Evolutionary conservation across 345 rosid species (phyloP).

Genomic region (Lumnitzera littorea): DNA sequence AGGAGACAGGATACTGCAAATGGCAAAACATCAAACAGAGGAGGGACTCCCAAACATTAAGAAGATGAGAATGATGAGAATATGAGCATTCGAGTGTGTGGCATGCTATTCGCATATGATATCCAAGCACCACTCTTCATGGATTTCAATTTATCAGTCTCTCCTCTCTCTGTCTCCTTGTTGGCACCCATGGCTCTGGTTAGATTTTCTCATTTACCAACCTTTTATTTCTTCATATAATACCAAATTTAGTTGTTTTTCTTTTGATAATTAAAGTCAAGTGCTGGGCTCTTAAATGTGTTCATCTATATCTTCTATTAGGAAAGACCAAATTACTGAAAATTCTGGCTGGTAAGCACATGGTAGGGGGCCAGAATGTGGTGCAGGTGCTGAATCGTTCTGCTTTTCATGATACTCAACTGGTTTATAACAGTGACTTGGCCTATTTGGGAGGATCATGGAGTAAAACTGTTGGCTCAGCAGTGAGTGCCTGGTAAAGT

Average conservation of each 20-base stretch:
- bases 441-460: constrained; percentile 92
- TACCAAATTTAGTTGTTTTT: neutral
- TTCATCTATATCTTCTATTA: constrained; percentile 10
- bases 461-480: constrained; percentile 84
- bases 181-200: constrained; percentile 98
- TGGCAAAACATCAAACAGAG: no score
- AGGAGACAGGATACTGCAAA: no score
- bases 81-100: constrained; percentile 47
- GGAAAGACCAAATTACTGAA: constrained; percentile 86
- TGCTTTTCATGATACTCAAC: constrained; percentile 81
- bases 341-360: constrained; percentile 86
- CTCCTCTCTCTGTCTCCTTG: constrained; percentile 81
- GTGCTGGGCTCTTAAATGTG: neutral
- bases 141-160: constrained; percentile 52
- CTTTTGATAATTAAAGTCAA: neutral
- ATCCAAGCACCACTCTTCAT: constrained; percentile 53
- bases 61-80: constrained; percentile 1
- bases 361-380: constrained; percentile 87
- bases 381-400: constrained; percentile 72
- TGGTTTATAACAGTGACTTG: constrained; percentile 79
- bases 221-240: neutral
- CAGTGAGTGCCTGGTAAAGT: constrained; percentile 40
- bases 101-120: constrained; percentile 78
- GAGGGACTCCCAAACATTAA: no score
- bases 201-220: constrained; percentile 1